phyloP scores from a whole-genome alignment of 2,329 filamentous ascomycete species.

The Ceratocystis harringtonii region DNA sequence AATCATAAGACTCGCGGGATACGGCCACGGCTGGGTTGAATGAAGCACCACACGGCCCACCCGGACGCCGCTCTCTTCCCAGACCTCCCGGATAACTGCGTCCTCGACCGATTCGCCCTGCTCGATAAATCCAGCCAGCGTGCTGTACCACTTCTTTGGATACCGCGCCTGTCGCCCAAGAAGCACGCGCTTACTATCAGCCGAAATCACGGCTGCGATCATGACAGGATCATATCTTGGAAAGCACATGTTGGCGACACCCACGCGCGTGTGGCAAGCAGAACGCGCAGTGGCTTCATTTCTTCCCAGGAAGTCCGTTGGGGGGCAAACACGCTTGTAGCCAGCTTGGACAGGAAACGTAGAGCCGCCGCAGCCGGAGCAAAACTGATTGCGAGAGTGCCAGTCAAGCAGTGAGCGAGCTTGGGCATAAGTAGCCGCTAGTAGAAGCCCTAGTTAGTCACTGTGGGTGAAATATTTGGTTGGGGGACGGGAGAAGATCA shows the following conservation, averaged over 20 bases:
- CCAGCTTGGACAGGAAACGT: slow-evolving; percentile 68
- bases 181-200: slow-evolving; percentile 61
- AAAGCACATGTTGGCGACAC: slow-evolving; percentile 81
- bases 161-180: slow-evolving; percentile 76
- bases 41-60: slow-evolving; percentile 69
- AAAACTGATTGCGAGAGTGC: slow-evolving; percentile 88
- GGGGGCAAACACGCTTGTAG: slow-evolving; percentile 66
- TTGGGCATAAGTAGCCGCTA: slow-evolving; percentile 82
- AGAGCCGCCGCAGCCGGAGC: slow-evolving; percentile 69
- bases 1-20: slow-evolving; percentile 74
- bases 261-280: slow-evolving; percentile 66
- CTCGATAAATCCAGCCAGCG: slow-evolving; percentile 75
- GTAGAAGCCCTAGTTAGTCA: not conserved
- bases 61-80: slow-evolving; percentile 68
- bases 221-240: slow-evolving; percentile 87
- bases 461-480: not conserved
- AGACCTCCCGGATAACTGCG: slow-evolving; percentile 67
- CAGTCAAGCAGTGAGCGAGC: slow-evolving; percentile 81
- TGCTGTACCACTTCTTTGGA: slow-evolving; percentile 75
- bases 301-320: slow-evolving; percentile 44
- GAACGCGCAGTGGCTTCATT: slow-evolving; percentile 37
- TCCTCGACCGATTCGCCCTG: slow-evolving; percentile 76
- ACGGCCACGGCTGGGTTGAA: slow-evolving; percentile 77
- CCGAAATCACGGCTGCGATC: slow-evolving; percentile 81
- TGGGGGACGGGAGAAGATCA: not conserved